Percentiles rank a stretch among this genome's conserved stretches.
Evolutionary conservation across 78 protist species (phyloP).

Genomic region (Isochrysis galbana): DNA sequence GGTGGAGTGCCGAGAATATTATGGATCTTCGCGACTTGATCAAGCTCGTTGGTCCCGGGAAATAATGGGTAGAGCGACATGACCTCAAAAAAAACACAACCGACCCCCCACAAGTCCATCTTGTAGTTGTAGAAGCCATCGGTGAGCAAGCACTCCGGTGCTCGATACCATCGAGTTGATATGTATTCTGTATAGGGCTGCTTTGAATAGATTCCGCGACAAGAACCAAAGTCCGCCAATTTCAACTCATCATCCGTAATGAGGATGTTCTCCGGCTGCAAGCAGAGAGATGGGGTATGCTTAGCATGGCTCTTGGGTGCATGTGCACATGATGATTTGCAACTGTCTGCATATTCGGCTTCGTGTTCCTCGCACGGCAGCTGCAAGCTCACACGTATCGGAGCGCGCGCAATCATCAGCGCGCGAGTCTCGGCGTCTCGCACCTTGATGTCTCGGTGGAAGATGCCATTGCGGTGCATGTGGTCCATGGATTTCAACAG

Average conservation of each 20-base stretch:
- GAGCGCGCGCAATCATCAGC: too few relatives aligned
- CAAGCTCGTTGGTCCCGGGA: conserved; percentile 92
- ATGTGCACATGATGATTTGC: too few relatives aligned
- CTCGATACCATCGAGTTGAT: conserved; percentile 87
- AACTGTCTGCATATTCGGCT: too few relatives aligned
- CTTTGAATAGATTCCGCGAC: conserved; percentile 81
- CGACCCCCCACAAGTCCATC: conserved; percentile 92
- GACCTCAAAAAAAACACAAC: conserved; percentile 63
- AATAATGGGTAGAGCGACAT: conserved; percentile 86
- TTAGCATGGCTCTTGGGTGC: too few relatives aligned
- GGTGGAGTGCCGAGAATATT: conserved; percentile 85
- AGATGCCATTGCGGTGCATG: conserved; percentile 84
- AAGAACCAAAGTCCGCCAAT: conserved; percentile 89
- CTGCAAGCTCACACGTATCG: too few relatives aligned
- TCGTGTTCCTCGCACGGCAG: too few relatives aligned
- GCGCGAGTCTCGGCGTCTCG: too few relatives aligned
- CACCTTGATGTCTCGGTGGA: conserved; percentile 89
- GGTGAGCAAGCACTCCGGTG: conserved; percentile 91
- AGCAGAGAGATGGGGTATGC: too few relatives aligned
- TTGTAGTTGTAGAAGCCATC: conserved; percentile 86
- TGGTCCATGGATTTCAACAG: conserved; percentile 76
- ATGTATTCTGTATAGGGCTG: conserved; percentile 93
- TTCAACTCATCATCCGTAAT: conserved; percentile 67
- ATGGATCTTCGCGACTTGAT: conserved; percentile 87
- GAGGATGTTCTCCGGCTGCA: conserved; percentile 89